Evolutionary conservation across 257 asterid genomes (phyloP).

Genomic region (Nicotiana tabacum): DNA sequence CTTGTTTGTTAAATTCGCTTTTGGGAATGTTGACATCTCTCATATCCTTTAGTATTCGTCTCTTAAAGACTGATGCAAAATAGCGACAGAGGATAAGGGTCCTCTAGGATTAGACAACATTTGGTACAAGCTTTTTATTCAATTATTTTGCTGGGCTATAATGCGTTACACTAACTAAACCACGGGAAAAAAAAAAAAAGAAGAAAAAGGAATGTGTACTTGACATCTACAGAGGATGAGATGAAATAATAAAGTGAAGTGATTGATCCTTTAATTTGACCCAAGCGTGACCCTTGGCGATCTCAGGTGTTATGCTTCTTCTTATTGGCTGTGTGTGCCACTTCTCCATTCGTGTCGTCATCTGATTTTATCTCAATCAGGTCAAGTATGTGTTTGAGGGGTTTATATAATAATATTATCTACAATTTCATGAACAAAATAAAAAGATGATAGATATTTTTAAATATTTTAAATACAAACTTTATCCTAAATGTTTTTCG

Average conservation of each 20-base stretch:
- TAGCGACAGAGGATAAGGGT: neutral
- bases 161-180: slow-evolving; percentile 1
- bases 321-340: neutral
- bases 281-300: neutral
- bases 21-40: neutral
- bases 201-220: neutral
- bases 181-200: neutral
- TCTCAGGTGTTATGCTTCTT: neutral
- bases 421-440: too few relatives aligned
- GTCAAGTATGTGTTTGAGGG: neutral
- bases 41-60: neutral
- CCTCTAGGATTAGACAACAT: slow-evolving; percentile 10
- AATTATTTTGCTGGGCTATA: neutral
- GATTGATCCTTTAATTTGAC: slow-evolving; percentile 3
- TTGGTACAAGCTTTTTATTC: neutral
- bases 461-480: too few relatives aligned
- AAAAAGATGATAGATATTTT: too few relatives aligned
- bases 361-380: neutral
- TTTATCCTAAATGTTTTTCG: too few relatives aligned
- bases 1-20: neutral
- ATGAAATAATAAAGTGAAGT: neutral
- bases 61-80: neutral
- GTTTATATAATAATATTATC: too few relatives aligned
- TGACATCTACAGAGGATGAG: neutral
- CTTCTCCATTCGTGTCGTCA: neutral